Conservation (phyloP, 495 filamentous ascomycete genomes). For the Aspergillus incahuasiensis region DNA sequence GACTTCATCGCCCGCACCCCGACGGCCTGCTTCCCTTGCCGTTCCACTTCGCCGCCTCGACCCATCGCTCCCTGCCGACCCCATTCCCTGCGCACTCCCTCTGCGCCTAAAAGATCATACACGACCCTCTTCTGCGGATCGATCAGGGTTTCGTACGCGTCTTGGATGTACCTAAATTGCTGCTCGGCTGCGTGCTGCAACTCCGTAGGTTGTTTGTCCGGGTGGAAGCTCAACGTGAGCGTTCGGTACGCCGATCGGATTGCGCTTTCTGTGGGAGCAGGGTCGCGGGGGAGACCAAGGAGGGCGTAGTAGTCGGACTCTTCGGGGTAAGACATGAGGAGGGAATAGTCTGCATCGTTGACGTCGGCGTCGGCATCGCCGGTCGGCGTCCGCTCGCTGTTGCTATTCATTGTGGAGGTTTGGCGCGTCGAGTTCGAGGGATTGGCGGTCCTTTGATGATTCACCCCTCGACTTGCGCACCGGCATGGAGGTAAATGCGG, state of each 20-base stretch:
- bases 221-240: slow-evolving; percentile 53
- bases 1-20: slow-evolving; percentile 43
- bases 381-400: not conserved
- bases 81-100: slow-evolving; percentile 45
- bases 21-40: slow-evolving; percentile 15
- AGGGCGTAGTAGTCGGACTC: slow-evolving; percentile 48
- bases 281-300: slow-evolving; percentile 43
- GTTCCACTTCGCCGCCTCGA: slow-evolving; percentile 24
- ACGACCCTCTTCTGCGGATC: slow-evolving; percentile 51
- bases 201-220: slow-evolving; percentile 52
- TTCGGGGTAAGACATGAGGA: slow-evolving; percentile 24
- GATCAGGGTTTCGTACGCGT: slow-evolving; percentile 52
- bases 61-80: slow-evolving; percentile 31
- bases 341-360: slow-evolving; percentile 8
- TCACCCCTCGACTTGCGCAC: too few relatives aligned
- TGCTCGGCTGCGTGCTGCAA: slow-evolving; percentile 41
- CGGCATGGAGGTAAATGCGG: not conserved
- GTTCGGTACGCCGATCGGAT: slow-evolving; percentile 50
- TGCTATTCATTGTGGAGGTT: not conserved
- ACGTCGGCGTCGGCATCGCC: not conserved
- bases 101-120: slow-evolving; percentile 49
- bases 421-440: not conserved
- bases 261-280: slow-evolving; percentile 43
- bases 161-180: slow-evolving; percentile 46
- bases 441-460: not conserved